phyloP scores from a whole-genome alignment of 2,329 filamentous ascomycete genomes.

The Colletotrichum simmondsii region DNA sequence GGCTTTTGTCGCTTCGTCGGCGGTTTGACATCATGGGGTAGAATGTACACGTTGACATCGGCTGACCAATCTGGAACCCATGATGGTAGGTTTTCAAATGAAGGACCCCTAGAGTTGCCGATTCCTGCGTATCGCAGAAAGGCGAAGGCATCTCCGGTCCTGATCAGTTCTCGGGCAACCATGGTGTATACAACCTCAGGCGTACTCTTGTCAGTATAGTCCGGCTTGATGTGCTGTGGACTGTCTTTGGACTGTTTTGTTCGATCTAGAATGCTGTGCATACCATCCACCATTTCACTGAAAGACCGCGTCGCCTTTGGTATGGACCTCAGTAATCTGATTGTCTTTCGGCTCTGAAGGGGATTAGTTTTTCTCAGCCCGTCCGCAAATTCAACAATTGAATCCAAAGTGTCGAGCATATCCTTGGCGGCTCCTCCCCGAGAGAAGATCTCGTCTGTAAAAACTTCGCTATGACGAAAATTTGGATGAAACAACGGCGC shows the following conservation, averaged over 20 bases:
- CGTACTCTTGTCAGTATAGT: not conserved
- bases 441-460: not conserved
- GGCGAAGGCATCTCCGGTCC: not conserved
- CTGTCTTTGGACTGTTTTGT: not conserved
- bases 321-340: not conserved
- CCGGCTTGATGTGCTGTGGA: not conserved
- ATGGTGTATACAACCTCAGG: not conserved
- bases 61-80: not conserved
- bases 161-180: not conserved
- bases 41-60: not conserved
- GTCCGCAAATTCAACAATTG: not conserved
- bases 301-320: not conserved
- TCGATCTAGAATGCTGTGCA: not conserved
- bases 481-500: not conserved
- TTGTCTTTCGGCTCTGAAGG: not conserved
- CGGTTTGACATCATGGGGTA: not conserved
- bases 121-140: not conserved
- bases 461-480: not conserved
- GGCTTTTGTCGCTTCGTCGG: not conserved
- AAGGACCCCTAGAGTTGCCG: not conserved
- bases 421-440: not conserved
- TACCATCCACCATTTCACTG: not conserved
- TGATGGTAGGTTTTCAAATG: not conserved
- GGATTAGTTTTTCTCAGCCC: not conserved
- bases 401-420: not conserved